These are phyloP conservation scores for Pyropia haitanensis DNA, from an alignment of 23 red algal genomes.

Conservation along the genomic window DNA sequence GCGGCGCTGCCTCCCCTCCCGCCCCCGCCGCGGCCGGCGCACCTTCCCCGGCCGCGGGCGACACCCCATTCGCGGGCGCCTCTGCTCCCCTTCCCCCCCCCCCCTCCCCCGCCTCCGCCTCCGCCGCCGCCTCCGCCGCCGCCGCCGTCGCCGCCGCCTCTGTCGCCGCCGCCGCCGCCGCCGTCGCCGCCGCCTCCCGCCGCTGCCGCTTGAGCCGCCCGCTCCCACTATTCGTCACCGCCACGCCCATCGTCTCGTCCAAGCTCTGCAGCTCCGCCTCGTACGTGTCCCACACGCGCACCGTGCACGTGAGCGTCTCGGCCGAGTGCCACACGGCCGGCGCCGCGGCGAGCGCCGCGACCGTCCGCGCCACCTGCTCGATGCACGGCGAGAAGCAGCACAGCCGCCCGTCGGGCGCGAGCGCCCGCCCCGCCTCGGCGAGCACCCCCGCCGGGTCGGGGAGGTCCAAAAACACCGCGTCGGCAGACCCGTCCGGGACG, in stretches of 20 bases:
- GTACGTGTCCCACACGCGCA: slow-evolving; percentile 16
- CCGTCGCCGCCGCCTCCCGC: neutral
- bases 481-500: slow-evolving; percentile 16
- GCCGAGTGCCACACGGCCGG: slow-evolving; percentile 19
- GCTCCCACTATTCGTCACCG: neutral
- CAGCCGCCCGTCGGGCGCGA: slow-evolving; percentile 51
- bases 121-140: neutral
- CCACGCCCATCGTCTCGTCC: neutral
- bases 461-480: slow-evolving; percentile 89
- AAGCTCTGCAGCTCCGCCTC: slow-evolving; percentile 7
- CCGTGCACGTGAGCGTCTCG: slow-evolving; percentile 32
- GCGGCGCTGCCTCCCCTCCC: too few species aligned
- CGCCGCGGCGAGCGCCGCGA: slow-evolving; percentile 1
- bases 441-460: slow-evolving; percentile 59
- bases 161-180: neutral
- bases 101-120: neutral
- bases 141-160: neutral
- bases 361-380: slow-evolving; percentile 70
- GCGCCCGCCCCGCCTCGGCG: slow-evolving; percentile 9
- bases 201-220: slow-evolving; percentile 5
- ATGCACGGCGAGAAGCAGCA: slow-evolving; percentile 79
- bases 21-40: too few species aligned
- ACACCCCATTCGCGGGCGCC: too few species aligned
- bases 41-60: too few species aligned
- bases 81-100: neutral